Conservation (phyloP, 805 yeast species). For the Candida verbasci region DNA sequence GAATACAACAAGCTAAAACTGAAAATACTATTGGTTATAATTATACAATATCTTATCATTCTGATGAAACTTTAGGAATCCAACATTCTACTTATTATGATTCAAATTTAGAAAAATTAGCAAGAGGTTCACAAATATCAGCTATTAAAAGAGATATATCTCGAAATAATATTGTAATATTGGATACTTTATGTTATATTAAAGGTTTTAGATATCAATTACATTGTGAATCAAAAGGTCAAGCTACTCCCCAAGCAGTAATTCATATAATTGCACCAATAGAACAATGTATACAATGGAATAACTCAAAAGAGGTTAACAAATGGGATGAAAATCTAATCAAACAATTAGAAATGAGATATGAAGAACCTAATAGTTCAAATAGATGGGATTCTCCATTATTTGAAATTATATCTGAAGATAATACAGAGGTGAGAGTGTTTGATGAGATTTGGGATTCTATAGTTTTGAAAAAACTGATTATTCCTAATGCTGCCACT, state of each 20-base stretch:
- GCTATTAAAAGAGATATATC: slow-evolving; percentile 82
- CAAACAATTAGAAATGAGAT: slow-evolving; percentile 71
- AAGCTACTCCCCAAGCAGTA: slow-evolving; percentile 77
- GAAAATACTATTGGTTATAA: slow-evolving; percentile 47
- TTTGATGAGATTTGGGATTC: slow-evolving; percentile 65
- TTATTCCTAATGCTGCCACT: slow-evolving; percentile 83
- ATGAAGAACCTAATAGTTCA: slow-evolving; percentile 86
- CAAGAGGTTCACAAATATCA: slow-evolving; percentile 80
- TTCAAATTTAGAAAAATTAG: slow-evolving; percentile 71
- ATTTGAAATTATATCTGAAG: slow-evolving; percentile 58
- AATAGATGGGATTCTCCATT: slow-evolving; percentile 94
- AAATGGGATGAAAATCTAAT: slow-evolving; percentile 67
- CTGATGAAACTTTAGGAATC: slow-evolving; percentile 76
- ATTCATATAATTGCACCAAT: slow-evolving; percentile 72
- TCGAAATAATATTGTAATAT: slow-evolving; percentile 65
- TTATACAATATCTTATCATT: slow-evolving; percentile 61
- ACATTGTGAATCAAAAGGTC: slow-evolving; percentile 87
- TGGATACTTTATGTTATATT: slow-evolving; percentile 84
- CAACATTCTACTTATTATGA: slow-evolving; percentile 63
- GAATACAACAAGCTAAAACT: slow-evolving; percentile 35
- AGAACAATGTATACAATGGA: slow-evolving; percentile 62
- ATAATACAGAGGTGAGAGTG: slow-evolving; percentile 48
- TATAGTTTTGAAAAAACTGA: slow-evolving; percentile 54
- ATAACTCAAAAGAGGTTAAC: slow-evolving; percentile 25
- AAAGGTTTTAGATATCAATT: slow-evolving; percentile 94